These are phyloP conservation scores for Capsicum rhomboideum DNA, from an alignment of 257 asterid genomes.

Conservation along the genomic window DNA sequence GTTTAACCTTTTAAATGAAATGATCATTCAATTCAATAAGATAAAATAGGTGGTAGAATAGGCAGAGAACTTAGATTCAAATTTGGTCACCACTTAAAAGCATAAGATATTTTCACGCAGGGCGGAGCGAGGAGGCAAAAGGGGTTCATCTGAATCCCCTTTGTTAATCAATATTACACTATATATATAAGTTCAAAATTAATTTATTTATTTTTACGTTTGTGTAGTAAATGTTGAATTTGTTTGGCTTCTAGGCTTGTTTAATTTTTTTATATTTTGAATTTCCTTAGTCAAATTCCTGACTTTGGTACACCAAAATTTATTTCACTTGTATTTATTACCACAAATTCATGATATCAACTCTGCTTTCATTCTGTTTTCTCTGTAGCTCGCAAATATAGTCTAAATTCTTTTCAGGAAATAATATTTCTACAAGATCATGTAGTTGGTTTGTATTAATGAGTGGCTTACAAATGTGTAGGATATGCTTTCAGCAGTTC, in stretches of 20 bases:
- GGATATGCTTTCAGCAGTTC: constrained; percentile 37
- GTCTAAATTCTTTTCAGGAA: not conserved
- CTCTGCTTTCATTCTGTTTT: not conserved
- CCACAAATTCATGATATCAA: not conserved
- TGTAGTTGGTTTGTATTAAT: not conserved
- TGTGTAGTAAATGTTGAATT: not conserved
- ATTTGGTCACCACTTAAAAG: not conserved
- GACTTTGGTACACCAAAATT: not conserved
- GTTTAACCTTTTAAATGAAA: no score
- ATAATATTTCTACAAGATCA: not conserved
- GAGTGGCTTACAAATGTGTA: not conserved
- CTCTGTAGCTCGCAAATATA: not conserved
- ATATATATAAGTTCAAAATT: not conserved
- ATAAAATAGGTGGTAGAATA: no score
- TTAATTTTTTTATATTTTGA: not conserved
- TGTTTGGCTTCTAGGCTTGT: not conserved
- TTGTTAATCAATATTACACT: not conserved
- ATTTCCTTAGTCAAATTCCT: not conserved
- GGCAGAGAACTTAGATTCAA: no score
- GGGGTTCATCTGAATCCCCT: not conserved
- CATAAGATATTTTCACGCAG: not conserved
- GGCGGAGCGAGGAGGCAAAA: not conserved
- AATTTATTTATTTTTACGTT: not conserved
- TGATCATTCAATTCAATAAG: no score
- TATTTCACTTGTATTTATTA: not conserved